Evolutionary conservation across 2,329 filamentous ascomycete species (phyloP).

Genomic region (Diaporthe citriasiana): DNA sequence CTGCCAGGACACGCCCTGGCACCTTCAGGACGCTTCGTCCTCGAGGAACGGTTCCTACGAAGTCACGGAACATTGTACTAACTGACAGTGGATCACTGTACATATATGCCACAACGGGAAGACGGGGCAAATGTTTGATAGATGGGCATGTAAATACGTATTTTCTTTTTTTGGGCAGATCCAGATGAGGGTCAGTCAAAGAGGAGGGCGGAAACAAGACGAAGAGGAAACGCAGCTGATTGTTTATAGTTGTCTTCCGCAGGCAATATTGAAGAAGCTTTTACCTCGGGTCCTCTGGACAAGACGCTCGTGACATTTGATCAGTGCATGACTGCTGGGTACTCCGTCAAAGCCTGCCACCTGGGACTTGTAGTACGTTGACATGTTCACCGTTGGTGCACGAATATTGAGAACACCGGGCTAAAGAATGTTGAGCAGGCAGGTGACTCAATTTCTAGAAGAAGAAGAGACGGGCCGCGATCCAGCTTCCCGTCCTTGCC

Average conservation of each 20-base stretch:
- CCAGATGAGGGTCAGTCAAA: not conserved
- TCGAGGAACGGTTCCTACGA: constrained; percentile 35
- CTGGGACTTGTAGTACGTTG: not conserved
- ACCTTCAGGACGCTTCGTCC: constrained; percentile 6
- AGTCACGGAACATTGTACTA: constrained; percentile 36
- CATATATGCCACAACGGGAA: constrained; percentile 34
- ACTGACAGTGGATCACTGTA: constrained; percentile 38
- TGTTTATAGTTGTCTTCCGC: constrained; percentile 41
- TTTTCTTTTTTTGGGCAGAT: constrained; percentile 26
- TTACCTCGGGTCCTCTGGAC: constrained; percentile 24
- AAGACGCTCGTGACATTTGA: not conserved
- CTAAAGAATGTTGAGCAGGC: not conserved
- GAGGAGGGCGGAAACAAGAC: not conserved
- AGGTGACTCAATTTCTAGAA: not conserved
- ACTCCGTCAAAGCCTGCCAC: not conserved
- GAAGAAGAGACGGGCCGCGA: too few relatives aligned
- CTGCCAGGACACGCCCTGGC: constrained; percentile 2
- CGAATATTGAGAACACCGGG: not conserved
- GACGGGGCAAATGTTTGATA: constrained; percentile 32
- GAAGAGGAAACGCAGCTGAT: constrained; percentile 36
- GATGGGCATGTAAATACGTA: constrained; percentile 36
- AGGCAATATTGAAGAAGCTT: constrained; percentile 41
- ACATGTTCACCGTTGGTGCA: not conserved
- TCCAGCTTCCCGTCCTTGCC: not conserved
- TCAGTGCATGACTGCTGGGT: not conserved